phyloP scores from a whole-genome alignment of 768 basidiomycete species.

The Calocybe indica region DNA sequence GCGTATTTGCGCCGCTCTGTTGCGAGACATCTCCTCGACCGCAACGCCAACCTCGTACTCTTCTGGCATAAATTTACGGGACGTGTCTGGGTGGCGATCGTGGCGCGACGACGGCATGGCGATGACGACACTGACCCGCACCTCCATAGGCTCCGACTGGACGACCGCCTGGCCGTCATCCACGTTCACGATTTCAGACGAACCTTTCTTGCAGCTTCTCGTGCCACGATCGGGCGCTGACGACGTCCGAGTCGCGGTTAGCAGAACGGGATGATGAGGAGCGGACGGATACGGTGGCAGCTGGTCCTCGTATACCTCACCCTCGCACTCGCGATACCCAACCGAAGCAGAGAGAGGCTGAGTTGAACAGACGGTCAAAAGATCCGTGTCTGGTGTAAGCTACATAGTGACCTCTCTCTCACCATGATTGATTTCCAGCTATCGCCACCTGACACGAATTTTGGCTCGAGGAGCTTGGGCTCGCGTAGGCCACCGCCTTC shows the following conservation, averaged over 20 bases:
- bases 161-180: neutral
- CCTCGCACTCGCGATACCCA: neutral
- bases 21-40: neutral
- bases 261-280: constrained; percentile 2
- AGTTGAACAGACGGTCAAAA: neutral
- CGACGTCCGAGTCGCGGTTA: constrained; percentile 7
- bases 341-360: constrained; percentile 10
- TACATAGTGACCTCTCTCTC: neutral
- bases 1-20: no score
- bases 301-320: neutral
- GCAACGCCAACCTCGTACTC: constrained; percentile 1
- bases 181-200: neutral
- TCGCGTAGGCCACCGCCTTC: neutral
- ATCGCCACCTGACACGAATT: constrained; percentile 6
- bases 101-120: constrained; percentile 31
- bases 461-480: constrained; percentile 13
- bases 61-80: no score
- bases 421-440: constrained; percentile 11
- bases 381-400: neutral
- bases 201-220: neutral
- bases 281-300: neutral
- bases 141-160: constrained; percentile 15
- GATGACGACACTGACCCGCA: constrained; percentile 39
- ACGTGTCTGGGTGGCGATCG: no score
- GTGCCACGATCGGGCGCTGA: constrained; percentile 1